These are phyloP conservation scores for Oryza meyeriana DNA, from an alignment of 176 grass and related monocot genomes.

Conservation along the genomic window DNA sequence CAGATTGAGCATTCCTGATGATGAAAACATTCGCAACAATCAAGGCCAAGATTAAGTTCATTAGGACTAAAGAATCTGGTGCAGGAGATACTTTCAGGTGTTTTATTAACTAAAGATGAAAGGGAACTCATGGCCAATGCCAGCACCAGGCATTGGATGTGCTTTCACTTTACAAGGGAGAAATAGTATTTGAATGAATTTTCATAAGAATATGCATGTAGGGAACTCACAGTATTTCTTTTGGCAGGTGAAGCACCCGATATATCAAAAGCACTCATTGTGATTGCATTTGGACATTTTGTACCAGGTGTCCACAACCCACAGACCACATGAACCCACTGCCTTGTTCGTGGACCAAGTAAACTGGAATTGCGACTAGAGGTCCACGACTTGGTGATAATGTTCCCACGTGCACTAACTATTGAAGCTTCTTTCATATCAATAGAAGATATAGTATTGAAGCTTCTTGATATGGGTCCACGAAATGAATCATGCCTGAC, in stretches of 20 bases:
- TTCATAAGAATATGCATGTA: slow-evolving; percentile 15
- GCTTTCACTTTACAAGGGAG: background rate
- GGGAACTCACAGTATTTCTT: slow-evolving; percentile 71
- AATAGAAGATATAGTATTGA: slow-evolving; percentile 27
- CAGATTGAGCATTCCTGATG: slow-evolving; percentile 83
- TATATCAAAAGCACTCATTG: slow-evolving; percentile 88
- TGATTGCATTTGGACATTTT: slow-evolving; percentile 82
- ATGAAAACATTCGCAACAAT: slow-evolving; percentile 27
- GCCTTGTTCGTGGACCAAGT: slow-evolving; percentile 33
- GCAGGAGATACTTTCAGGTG: background rate
- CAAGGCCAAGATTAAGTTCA: slow-evolving; percentile 10
- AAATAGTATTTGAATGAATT: slow-evolving; percentile 10
- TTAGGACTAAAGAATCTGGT: background rate
- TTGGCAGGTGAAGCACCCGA: slow-evolving; percentile 68
- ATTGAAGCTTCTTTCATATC: slow-evolving; percentile 18
- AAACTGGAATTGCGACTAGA: slow-evolving; percentile 34
- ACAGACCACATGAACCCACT: slow-evolving; percentile 98
- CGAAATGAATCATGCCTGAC: slow-evolving; percentile 25
- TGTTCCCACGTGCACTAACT: slow-evolving; percentile 6
- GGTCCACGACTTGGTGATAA: slow-evolving; percentile 24
- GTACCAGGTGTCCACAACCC: slow-evolving; percentile 93
- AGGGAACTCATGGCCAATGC: background rate
- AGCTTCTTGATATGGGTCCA: slow-evolving; percentile 21
- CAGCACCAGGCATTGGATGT: background rate
- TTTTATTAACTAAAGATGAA: background rate